Evolutionary conservation across 495 filamentous ascomycete species (phyloP).

Genomic region (Friedmanniomyces endolithicus): DNA sequence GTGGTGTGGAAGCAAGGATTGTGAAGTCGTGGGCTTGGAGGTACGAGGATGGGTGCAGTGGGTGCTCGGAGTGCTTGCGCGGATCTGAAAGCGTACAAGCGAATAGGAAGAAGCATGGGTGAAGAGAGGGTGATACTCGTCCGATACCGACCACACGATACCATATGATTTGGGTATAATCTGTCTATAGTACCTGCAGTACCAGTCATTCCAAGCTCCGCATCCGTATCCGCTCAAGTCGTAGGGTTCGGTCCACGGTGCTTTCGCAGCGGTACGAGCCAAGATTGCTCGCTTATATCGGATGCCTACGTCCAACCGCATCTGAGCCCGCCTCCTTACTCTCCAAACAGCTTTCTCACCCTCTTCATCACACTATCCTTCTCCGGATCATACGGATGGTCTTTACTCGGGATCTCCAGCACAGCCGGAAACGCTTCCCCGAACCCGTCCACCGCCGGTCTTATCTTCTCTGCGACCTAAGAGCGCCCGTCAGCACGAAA

Average conservation of each 20-base stretch:
- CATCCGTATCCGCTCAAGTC: neutral
- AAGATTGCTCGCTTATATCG: neutral
- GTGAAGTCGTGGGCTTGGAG: neutral
- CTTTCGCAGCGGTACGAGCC: too few relatives aligned
- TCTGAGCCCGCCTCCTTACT: conserved; percentile 25
- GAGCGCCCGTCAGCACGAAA: too few relatives aligned
- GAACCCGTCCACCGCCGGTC: conserved; percentile 62
- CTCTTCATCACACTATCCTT: conserved; percentile 95
- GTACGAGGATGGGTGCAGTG: neutral
- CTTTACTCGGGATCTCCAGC: conserved; percentile 96
- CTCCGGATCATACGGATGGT: conserved; percentile 97
- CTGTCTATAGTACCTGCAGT: neutral
- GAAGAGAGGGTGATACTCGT: neutral
- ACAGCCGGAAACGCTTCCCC: conserved; percentile 62
- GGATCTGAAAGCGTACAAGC: neutral
- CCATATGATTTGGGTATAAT: neutral
- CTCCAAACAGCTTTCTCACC: conserved; percentile 83
- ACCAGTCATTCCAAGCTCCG: neutral
- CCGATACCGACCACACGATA: neutral
- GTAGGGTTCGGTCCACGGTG: too few relatives aligned
- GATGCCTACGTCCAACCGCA: neutral
- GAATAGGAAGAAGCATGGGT: neutral
- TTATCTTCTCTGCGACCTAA: conserved; percentile 93
- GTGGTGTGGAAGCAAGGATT: neutral
- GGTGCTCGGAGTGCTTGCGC: neutral